Conservation (phyloP, 2,329 filamentous ascomycete species). For the Blumeria graminis region DNA sequence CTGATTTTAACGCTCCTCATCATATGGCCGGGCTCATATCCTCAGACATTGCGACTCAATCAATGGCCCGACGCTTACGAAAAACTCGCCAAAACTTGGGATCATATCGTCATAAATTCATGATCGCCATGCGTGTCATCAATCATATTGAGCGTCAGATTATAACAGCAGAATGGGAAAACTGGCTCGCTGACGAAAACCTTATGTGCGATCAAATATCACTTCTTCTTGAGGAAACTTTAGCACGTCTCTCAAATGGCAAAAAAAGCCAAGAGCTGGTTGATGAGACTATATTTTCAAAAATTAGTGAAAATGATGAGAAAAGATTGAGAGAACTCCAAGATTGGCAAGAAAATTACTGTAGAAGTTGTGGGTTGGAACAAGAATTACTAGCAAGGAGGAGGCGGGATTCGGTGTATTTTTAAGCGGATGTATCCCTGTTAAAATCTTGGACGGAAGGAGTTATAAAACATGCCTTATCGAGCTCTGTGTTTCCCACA, state of each 20-base stretch:
- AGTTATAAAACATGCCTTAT: too few species aligned
- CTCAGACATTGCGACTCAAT: constrained; percentile 23
- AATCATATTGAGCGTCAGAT: constrained; percentile 78
- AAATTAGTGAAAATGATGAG: constrained; percentile 11
- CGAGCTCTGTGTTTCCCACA: too few species aligned
- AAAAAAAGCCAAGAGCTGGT: constrained; percentile 7
- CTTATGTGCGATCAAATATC: constrained; percentile 43
- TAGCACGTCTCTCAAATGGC: constrained; percentile 8
- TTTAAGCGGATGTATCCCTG: constrained; percentile 3
- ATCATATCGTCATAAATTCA: constrained; percentile 63
- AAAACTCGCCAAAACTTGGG: constrained; percentile 66
- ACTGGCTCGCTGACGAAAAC: constrained; percentile 67
- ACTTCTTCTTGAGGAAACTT: constrained; percentile 19
- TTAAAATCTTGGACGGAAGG: too few species aligned
- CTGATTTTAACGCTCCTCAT: constrained; percentile 31
- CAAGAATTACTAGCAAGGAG: constrained; percentile 11
- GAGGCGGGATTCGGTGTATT: constrained; percentile 9
- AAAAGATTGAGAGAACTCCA: constrained; percentile 21
- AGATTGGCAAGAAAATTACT: constrained; percentile 35
- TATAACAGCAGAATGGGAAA: constrained; percentile 72
- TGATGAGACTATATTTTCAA: constrained; percentile 3
- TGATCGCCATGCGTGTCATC: constrained; percentile 75
- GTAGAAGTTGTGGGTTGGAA: constrained; percentile 27
- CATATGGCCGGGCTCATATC: constrained; percentile 26
- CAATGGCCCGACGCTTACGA: constrained; percentile 38